Conservation (phyloP, 2,329 filamentous ascomycete genomes). For the Diplocarpon rosae region DNA sequence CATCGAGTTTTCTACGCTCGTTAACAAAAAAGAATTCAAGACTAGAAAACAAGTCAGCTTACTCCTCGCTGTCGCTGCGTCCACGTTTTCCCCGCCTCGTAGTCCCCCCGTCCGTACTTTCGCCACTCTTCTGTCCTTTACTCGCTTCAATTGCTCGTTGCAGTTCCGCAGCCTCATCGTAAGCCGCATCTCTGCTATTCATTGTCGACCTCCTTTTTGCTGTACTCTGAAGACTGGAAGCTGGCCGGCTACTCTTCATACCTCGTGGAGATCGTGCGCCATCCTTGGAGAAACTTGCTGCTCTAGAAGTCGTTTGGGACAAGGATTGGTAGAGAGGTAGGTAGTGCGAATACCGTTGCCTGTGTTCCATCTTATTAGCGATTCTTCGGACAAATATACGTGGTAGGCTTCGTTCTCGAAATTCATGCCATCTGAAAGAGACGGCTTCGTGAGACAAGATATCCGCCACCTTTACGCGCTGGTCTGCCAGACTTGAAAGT, state of each 20-base stretch:
- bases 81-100: conserved; percentile 67
- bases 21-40: conserved; percentile 19
- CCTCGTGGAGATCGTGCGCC: conserved; percentile 42
- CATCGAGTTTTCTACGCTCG: conserved; percentile 51
- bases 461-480: conserved; percentile 27
- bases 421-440: conserved; percentile 13
- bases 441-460: conserved; percentile 26
- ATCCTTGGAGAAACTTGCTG: conserved; percentile 56
- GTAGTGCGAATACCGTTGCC: conserved; percentile 57
- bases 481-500: conserved; percentile 17
- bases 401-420: conserved; percentile 7
- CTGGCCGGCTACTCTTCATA: conserved; percentile 43
- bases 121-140: conserved; percentile 54
- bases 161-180: conserved; percentile 87
- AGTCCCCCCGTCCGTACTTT: conserved; percentile 37
- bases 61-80: conserved; percentile 92
- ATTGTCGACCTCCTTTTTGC: conserved; percentile 85
- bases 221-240: conserved; percentile 29
- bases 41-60: conserved; percentile 32
- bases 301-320: conserved; percentile 47
- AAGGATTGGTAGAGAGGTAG: conserved; percentile 44
- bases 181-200: conserved; percentile 91
- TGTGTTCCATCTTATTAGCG: conserved; percentile 34
- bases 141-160: conserved; percentile 89
- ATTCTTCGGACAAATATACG: conserved; percentile 4